Base-by-base conservation (phyloP, 2,329 filamentous ascomycete species). In the Talaromyces marneffei region DNA sequence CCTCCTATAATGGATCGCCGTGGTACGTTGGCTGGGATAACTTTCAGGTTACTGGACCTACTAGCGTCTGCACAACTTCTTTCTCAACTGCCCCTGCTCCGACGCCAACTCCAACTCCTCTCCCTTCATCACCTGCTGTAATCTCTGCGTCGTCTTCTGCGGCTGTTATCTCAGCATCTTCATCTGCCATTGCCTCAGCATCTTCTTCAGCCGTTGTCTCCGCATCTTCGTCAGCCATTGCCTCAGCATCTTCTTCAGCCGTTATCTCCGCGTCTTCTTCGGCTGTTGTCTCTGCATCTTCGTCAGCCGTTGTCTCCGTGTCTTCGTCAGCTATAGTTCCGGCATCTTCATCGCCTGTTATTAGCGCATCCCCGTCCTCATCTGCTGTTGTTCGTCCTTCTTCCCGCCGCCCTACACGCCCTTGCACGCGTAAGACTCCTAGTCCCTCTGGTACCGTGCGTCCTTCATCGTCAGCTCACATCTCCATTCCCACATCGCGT, bases 21-120 rank as follows among this genome's bases (percentile, higher is more conserved):
- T 48, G 44, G 57, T 52, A 39, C 35, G 42, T 53, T 33, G 44
- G 44, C 20, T 59, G 57, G 57, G 57, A 59, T 23, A 52, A 52
- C 18, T 59, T 59, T 14, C 10, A 52, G 29, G 12, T 59, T 18
- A 7, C 20, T 3, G 57, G 57, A 4, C 29, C 29, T 29, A 39
- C 18, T 12, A 25, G 23, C 3, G 57, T 59, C 9, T 59, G 57
- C 39, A 27, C 40, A 16, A 58, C 55, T 35, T 33, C 55, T 20
- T 48, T 48, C 40, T 58, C 55, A 5, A 48, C 55, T 37, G 31
- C 42, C 23, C 25, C 44, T 7, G 42, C 57, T 16, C 57, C 57
- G 31, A 59, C 57, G 25, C 44, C 57, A n/a, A 59, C 42, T 4
- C 44, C 23, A 39, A 52, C 23, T 14, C 29, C 55, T 35, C n/a